A percentile compares a stretch with the other conserved stretches of the same genome.
phyloP scores from a whole-genome alignment of 1,284 basidiomycete species.

The Moesziomyces antarcticus region DNA sequence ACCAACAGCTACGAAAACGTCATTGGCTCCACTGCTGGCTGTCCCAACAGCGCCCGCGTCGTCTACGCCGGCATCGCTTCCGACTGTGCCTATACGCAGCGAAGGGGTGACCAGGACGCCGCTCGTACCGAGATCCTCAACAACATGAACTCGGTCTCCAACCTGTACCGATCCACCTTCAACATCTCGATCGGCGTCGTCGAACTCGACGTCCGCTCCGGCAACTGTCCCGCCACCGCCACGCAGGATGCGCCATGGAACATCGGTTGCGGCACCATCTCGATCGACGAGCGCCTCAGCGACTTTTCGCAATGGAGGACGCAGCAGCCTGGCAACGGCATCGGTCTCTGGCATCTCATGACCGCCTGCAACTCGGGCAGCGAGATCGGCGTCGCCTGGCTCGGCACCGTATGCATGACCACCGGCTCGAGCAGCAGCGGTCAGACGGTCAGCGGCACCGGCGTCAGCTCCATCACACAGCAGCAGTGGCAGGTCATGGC shows the following conservation, averaged over 20 bases:
- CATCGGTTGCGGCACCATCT: constrained; percentile 51
- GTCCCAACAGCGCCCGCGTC: constrained; percentile 79
- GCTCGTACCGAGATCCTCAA: constrained; percentile 80
- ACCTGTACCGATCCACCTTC: constrained; percentile 80
- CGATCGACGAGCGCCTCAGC: constrained; percentile 78
- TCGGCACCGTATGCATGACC: constrained; percentile 62
- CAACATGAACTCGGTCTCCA: constrained; percentile 79
- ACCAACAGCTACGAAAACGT: constrained; percentile 87
- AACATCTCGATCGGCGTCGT: constrained; percentile 86
- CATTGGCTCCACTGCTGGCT: constrained; percentile 74
- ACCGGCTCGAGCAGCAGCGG: constrained; percentile 71
- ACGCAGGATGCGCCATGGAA: constrained; percentile 70
- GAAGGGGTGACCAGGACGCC: constrained; percentile 33
- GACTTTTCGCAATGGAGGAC: constrained; percentile 87
- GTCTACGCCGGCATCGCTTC: constrained; percentile 88
- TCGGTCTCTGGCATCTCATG: constrained; percentile 90
- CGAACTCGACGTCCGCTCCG: constrained; percentile 76
- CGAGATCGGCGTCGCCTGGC: constrained; percentile 90
- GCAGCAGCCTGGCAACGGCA: constrained; percentile 75
- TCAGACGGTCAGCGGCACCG: constrained; percentile 80
- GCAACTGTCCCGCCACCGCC: constrained; percentile 63
- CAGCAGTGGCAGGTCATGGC: constrained; percentile 80
- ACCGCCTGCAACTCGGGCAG: constrained; percentile 84
- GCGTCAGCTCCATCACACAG: constrained; percentile 78
- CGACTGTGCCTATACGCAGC: constrained; percentile 78